phyloP scores from a whole-genome alignment of 2,329 filamentous ascomycete genomes.

The Plectosphaerella sp. region DNA sequence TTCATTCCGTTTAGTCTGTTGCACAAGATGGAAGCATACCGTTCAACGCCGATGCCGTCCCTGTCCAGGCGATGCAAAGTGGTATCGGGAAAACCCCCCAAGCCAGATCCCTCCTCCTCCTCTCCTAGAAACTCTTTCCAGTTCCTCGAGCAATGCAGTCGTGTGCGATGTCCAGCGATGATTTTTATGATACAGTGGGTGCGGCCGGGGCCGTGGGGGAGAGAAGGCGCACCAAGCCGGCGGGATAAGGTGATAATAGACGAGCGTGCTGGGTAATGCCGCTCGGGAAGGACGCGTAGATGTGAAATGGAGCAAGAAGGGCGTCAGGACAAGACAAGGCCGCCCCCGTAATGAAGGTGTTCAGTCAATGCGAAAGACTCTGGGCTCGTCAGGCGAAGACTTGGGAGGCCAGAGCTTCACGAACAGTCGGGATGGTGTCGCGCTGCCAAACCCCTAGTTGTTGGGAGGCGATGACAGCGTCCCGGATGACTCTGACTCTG shows the following conservation, averaged over 20 bases:
- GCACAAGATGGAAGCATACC: slow-evolving; percentile 2
- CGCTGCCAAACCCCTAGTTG: too few species aligned
- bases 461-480: slow-evolving; percentile 49
- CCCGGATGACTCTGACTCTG: slow-evolving; percentile 52
- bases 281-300: not conserved
- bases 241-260: not conserved
- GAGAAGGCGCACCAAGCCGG: not conserved
- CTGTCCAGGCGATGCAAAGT: slow-evolving; percentile 1
- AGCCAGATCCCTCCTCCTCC: not conserved
- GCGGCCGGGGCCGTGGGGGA: not conserved
- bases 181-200: not conserved
- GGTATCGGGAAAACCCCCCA: slow-evolving; percentile 1
- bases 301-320: too few species aligned
- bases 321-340: too few species aligned
- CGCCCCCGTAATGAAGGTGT: too few species aligned
- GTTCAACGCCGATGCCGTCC: slow-evolving; percentile 2
- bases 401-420: too few species aligned
- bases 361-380: too few species aligned
- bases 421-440: too few species aligned
- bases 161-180: not conserved
- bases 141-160: not conserved
- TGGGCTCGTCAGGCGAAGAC: too few species aligned
- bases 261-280: not conserved
- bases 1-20: not conserved
- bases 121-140: not conserved